Percentiles rank a stretch among this genome's conserved stretches.
These are phyloP conservation scores for Trametes cinnabarina DNA, from an alignment of 768 basidiomycete species.

Conservation along the genomic window DNA sequence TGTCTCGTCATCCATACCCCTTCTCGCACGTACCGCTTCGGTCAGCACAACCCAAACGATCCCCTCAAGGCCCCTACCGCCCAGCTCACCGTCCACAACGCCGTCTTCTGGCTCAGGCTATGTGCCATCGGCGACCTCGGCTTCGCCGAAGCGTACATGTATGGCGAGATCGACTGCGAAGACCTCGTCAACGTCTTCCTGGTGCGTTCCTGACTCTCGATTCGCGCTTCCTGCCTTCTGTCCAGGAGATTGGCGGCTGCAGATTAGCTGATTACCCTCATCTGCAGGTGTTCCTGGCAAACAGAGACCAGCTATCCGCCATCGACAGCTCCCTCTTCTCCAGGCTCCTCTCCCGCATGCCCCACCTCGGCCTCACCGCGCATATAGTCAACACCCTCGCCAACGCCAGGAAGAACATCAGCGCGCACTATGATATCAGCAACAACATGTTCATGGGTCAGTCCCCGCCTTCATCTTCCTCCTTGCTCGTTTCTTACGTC, in stretches of 20 bases:
- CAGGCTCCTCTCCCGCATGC: slow-evolving; percentile 47
- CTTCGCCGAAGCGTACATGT: slow-evolving; percentile 78
- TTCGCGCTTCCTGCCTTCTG: neutral
- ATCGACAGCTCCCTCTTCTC: slow-evolving; percentile 48
- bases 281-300: slow-evolving; percentile 60
- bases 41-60: slow-evolving; percentile 21
- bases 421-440: slow-evolving; percentile 76
- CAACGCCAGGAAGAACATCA: slow-evolving; percentile 66
- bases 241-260: neutral
- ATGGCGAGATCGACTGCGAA: slow-evolving; percentile 67
- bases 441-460: slow-evolving; percentile 70
- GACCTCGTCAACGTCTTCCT: slow-evolving; percentile 64
- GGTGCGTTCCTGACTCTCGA: slow-evolving; percentile 35
- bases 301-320: slow-evolving; percentile 48
- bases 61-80: slow-evolving; percentile 9
- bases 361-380: slow-evolving; percentile 54
- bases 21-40: slow-evolving; percentile 46
- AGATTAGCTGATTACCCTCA: neutral
- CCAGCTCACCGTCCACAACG: slow-evolving; percentile 26
- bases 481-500: neutral
- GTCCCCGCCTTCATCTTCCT: neutral
- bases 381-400: slow-evolving; percentile 65
- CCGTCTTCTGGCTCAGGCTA: slow-evolving; percentile 59
- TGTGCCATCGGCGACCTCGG: slow-evolving; percentile 65
- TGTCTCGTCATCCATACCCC: slow-evolving; percentile 48